Conservation (phyloP, 768 basidiomycete genomes). For the Pleurotus eryngii region DNA sequence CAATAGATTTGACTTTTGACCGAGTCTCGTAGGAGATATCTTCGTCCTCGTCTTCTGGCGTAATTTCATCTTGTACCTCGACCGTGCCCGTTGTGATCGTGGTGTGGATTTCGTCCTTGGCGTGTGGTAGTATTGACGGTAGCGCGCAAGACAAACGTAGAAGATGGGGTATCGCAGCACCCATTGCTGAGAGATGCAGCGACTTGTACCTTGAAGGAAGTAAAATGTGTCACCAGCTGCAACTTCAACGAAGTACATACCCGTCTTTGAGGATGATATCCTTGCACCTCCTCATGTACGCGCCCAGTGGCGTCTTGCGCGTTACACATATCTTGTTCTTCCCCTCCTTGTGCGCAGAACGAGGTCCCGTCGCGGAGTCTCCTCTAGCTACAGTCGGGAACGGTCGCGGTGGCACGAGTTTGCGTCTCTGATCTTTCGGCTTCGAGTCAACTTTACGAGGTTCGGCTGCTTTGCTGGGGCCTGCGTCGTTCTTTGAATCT, state of each 20-base stretch:
- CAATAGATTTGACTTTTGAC: constrained; percentile 68
- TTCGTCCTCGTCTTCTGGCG: constrained; percentile 73
- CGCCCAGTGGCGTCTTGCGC: constrained; percentile 67
- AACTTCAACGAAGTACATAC: constrained; percentile 31
- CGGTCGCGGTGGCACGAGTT: constrained; percentile 70
- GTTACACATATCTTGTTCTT: constrained; percentile 80
- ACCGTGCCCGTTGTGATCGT: constrained; percentile 68
- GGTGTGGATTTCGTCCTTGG: constrained; percentile 56
- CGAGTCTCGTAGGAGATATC: constrained; percentile 63
- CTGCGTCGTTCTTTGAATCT: background rate
- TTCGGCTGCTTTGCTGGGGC: constrained; percentile 19
- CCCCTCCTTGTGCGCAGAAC: constrained; percentile 74
- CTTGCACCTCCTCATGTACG: constrained; percentile 78
- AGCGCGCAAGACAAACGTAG: constrained; percentile 67
- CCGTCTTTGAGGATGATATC: constrained; percentile 69
- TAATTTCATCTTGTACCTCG: constrained; percentile 74
- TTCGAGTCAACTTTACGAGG: constrained; percentile 33
- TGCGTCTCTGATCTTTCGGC: constrained; percentile 20
- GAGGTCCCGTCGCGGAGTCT: constrained; percentile 79
- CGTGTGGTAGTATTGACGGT: constrained; percentile 68
- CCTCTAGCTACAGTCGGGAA: constrained; percentile 73
- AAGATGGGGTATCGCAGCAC: constrained; percentile 85
- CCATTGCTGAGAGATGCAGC: constrained; percentile 77
- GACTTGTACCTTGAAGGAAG: constrained; percentile 55
- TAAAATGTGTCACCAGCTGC: background rate